These are phyloP conservation scores for Trametes polyzona DNA, from an alignment of 1,284 basidiomycete species.

Conservation along the genomic window DNA sequence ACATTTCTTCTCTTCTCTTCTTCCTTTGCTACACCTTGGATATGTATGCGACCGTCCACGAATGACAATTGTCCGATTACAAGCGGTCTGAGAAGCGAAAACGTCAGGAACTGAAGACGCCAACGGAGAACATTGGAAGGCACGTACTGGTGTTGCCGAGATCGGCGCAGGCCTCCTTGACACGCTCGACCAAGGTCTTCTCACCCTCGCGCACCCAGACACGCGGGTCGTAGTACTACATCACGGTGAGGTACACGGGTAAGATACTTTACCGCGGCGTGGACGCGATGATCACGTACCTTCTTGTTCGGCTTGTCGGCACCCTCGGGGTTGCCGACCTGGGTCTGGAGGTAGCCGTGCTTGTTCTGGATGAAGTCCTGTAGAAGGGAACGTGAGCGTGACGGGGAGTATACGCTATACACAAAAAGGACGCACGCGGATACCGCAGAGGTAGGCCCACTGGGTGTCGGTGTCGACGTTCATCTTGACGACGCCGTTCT, in stretches of 20 bases:
- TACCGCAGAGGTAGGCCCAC: slow-evolving; percentile 90
- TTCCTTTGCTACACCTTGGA: background rate
- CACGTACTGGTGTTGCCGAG: slow-evolving; percentile 76
- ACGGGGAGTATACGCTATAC: background rate
- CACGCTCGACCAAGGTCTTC: slow-evolving; percentile 88
- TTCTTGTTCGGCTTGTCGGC: slow-evolving; percentile 98
- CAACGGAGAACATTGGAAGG: background rate
- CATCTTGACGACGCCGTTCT: slow-evolving; percentile 96
- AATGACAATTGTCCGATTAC: slow-evolving; percentile 1
- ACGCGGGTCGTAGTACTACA: slow-evolving; percentile 88
- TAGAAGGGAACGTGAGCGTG: background rate
- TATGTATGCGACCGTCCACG: background rate
- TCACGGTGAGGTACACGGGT: background rate
- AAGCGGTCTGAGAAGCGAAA: slow-evolving; percentile 25
- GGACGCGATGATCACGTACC: slow-evolving; percentile 42
- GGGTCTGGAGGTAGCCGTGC: slow-evolving; percentile 83
- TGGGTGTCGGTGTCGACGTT: slow-evolving; percentile 96
- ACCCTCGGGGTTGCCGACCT: slow-evolving; percentile 95
- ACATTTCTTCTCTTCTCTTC: background rate
- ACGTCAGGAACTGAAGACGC: background rate
- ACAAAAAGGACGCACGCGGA: slow-evolving; percentile 61
- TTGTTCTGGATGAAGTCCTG: slow-evolving; percentile 85
- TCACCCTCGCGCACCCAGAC: slow-evolving; percentile 99
- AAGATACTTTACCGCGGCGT: background rate
- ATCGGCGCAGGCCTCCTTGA: slow-evolving; percentile 92